These are phyloP conservation scores for Candida verbasci DNA, from an alignment of 805 yeast genomes.

Conservation along the genomic window DNA sequence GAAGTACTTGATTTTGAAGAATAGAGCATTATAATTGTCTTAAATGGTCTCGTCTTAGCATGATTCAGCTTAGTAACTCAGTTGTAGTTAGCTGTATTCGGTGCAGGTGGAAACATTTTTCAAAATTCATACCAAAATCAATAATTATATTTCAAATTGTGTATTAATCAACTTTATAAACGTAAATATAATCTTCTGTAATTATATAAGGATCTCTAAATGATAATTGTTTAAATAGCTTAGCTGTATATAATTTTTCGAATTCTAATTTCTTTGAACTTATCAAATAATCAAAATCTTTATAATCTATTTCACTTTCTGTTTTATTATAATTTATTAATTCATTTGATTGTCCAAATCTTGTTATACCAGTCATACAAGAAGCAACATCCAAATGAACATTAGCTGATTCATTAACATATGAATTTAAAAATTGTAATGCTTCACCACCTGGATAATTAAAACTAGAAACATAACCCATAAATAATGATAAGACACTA, in stretches of 20 bases:
- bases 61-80: too few relatives aligned
- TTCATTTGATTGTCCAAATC: conserved; percentile 60
- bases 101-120: too few relatives aligned
- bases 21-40: too few relatives aligned
- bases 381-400: conserved; percentile 78
- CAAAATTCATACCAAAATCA: too few relatives aligned
- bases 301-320: conserved; percentile 34
- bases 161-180: neutral
- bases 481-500: conserved; percentile 40
- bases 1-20: too few relatives aligned
- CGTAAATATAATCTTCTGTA: conserved; percentile 1
- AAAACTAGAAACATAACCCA: conserved; percentile 59
- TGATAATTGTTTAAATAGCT: neutral
- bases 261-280: neutral
- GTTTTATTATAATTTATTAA: conserved; percentile 65
- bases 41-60: too few relatives aligned
- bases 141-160: neutral
- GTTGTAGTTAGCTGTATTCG: too few relatives aligned
- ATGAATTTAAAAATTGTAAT: conserved; percentile 46
- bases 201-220: neutral
- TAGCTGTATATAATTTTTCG: conserved; percentile 1
- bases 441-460: conserved; percentile 94
- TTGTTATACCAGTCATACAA: conserved; percentile 83
- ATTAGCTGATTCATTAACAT: conserved; percentile 22
- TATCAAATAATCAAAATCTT: conserved; percentile 1